Conservation (phyloP, 371 early-diverging fungal species). For the Aphelidium insulamus region DNA sequence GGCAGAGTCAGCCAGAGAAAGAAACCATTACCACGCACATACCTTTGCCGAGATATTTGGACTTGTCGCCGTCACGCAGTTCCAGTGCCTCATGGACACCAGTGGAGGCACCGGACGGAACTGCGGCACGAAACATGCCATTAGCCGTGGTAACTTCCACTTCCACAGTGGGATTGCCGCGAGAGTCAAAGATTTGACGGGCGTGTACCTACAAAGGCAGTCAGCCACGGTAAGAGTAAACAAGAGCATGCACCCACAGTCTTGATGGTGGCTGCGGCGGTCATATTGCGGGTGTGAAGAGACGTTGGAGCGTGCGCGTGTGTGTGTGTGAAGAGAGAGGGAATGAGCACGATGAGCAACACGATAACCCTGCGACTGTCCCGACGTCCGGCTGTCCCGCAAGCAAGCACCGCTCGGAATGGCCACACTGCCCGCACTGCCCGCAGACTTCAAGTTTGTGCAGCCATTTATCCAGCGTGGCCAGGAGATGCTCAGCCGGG, state of each 20-base stretch:
- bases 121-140: conserved; percentile 85
- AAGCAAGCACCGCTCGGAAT: conserved; percentile 9
- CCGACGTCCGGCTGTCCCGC: too few species aligned
- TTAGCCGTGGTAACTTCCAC: conserved; percentile 81
- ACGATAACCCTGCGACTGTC: too few species aligned
- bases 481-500: conserved; percentile 41
- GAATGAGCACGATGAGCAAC: too few species aligned
- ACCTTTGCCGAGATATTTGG: conserved; percentile 84
- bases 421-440: conserved; percentile 8
- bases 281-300: too few species aligned
- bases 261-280: too few species aligned
- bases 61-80: conserved; percentile 73
- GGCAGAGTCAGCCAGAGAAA: neutral
- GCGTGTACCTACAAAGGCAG: conserved; percentile 86
- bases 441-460: conserved; percentile 51
- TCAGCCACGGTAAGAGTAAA: too few species aligned
- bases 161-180: conserved; percentile 98
- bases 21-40: conserved; percentile 4
- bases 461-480: conserved; percentile 56
- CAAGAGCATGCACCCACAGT: too few species aligned
- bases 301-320: too few species aligned
- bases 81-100: conserved; percentile 97
- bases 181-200: conserved; percentile 96
- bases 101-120: conserved; percentile 97
- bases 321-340: too few species aligned